Evolutionary conservation across 148 eudicot genomes (phyloP), one percentile per base, ranked within the genome.

Genomic region (Rhododendron henanense): DNA sequence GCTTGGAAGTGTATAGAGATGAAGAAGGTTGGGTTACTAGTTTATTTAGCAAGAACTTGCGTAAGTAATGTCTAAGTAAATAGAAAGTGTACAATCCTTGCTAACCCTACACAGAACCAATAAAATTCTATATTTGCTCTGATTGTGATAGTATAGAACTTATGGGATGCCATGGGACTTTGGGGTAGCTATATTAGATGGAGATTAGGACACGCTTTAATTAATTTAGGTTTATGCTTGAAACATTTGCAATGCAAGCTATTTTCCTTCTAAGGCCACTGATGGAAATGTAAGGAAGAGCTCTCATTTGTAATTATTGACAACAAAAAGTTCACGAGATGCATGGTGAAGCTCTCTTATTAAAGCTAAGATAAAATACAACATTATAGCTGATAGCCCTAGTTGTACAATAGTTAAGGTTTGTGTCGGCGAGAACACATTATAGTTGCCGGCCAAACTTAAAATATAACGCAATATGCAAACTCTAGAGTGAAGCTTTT

Each of bases 401-500:
- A 50, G 15, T 74, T 81, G 8, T 53, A 18, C 53, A 53, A 25
- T 16, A 7, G 41, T 53, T 35, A 31, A 81, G 63, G 81, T 44
- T 81, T 53, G 35, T 16, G 39, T 33, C 67, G 16, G 15, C 8
- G 53, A 53, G 23, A 51, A 28, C 19, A 81, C 15, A 39, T 47
- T 47, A 53, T 37, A 41, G 21, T 75, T 76, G 48, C 48, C 25
- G 10, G 18, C 41, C 81, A 23, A 45, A 74, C 39, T 16, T 7
- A 16, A 81, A 16, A 9, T 50, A 3, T 10, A 53, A 55, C 33
- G 39, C 39, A 45, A 21, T 18, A 25, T 61, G 19, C 23, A 16
- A 79, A 63, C 55, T 80, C 77, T 37, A 41, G 3, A 53, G 37
- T 65, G 44, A 55, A 59, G 92, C 63, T 16, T 57, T 57, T 57